Conservation (phyloP, 176 grass and related monocot species). For the Ensete ventricosum region DNA sequence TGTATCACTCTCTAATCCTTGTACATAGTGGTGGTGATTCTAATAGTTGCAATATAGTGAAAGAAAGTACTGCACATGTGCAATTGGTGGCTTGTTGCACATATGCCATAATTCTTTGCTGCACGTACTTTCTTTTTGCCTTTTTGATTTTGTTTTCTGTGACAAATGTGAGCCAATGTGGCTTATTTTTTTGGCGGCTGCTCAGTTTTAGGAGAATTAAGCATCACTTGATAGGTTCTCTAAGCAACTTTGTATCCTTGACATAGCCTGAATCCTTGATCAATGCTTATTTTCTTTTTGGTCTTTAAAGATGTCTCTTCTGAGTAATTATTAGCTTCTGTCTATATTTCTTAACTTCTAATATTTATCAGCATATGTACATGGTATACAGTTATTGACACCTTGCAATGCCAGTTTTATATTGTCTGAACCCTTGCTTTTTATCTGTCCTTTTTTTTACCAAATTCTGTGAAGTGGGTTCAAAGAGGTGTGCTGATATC, state of each 20-base stretch:
- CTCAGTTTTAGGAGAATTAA: neutral
- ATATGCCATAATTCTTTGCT: neutral
- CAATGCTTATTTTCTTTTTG: neutral
- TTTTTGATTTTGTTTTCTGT: neutral
- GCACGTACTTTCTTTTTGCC: no score
- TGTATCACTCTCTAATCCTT: neutral
- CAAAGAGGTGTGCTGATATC: constrained; percentile 21
- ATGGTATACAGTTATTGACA: neutral
- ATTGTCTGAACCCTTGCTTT: neutral
- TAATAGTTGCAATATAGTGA: no score
- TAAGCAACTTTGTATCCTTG: neutral
- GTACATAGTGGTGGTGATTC: no score
- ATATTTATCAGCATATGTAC: neutral
- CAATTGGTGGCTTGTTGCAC: neutral
- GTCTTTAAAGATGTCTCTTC: neutral
- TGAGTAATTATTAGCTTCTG: neutral
- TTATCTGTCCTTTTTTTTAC: constrained; percentile 5
- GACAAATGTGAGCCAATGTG: neutral
- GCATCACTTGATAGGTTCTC: neutral
- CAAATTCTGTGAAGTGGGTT: constrained; percentile 3
- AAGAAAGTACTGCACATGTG: neutral
- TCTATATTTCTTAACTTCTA: neutral
- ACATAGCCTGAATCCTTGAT: no score
- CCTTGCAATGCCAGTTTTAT: neutral
- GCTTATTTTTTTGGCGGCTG: neutral